Base-by-base conservation (phyloP, 352 stramenopile genomes). In the Globisporangium ultimum region DNA sequence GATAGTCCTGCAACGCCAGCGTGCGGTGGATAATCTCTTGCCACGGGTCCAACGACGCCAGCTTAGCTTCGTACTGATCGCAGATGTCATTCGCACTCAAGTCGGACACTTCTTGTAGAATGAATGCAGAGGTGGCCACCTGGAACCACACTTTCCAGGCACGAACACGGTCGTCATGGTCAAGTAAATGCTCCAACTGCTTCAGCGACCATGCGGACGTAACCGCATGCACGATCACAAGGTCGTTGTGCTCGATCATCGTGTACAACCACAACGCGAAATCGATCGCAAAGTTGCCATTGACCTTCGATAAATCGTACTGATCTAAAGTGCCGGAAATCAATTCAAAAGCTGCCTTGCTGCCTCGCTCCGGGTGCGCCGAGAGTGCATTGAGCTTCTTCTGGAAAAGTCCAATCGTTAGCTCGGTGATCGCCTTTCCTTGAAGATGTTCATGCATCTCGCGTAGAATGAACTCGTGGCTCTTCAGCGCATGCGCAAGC, bases 111-210 rank as follows among this genome's bases (percentile, higher is more conserved):
- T 72, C 58, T 34, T 66, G 57, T 47, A 61, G 52, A 14, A 70
- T 62, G 55, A 67, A 76, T 22, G 61, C 69, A 20, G 50, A 53
- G 18, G 73, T 47, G 3, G 69, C 63, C 34, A 74, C 65, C 48
- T 60, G 66, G 46, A 74, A 59, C 69, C 69, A 77, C 41, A 71
- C 58, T 21, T 63, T 66, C 69, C 69, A 77, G 6, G 66, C 69
- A 22, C 63, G 69, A n/a, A 55, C 40, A 21, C 47, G 60, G 22
- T 73, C 59, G 14, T 62, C 50, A 0, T 22, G 32, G n/a, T 47
- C 28, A 21, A 77, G 53, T 43, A 74, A 55, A 42, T 77, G 69
- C 55, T 77, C 69, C 20, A 77, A 48, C 45, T 77, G 66, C 48
- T 66, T 45, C 28, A 77, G 66, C 41, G 62, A 68, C 69, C 69